Percentiles rank a stretch among this genome's conserved stretches.
Conservation (phyloP, 1,284 basidiomycete genomes). For the Mycena sp. region DNA sequence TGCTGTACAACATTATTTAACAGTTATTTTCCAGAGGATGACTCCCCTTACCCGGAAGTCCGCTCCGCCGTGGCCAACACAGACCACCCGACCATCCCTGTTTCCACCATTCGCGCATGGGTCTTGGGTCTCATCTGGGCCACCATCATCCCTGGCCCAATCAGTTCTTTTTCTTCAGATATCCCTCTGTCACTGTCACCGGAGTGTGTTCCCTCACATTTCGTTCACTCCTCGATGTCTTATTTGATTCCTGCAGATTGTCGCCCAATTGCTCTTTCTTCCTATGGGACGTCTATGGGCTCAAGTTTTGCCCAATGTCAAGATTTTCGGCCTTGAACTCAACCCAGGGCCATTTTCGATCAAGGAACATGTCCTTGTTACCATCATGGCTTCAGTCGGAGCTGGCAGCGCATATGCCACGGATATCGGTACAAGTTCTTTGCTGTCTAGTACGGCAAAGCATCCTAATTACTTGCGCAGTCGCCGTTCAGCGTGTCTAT, state of each 20-base stretch:
- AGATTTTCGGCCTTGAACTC: constrained; percentile 63
- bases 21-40: no score
- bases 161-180: constrained; percentile 76
- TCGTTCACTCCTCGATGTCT: neutral
- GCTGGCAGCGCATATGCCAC: constrained; percentile 73
- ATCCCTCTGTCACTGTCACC: constrained; percentile 60
- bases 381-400: constrained; percentile 85
- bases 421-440: constrained; percentile 57
- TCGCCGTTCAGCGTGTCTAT: constrained; percentile 68
- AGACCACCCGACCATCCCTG: no score
- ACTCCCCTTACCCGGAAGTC: no score
- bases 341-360: constrained; percentile 80
- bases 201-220: constrained; percentile 40
- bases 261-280: constrained; percentile 71
- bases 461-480: neutral
- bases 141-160: no score
- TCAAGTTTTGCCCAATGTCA: constrained; percentile 60
- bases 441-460: no score
- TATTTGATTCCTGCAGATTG: constrained; percentile 46
- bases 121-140: no score
- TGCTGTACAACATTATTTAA: no score
- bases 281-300: constrained; percentile 73
- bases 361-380: constrained; percentile 57
- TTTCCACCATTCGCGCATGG: no score
- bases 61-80: no score